Base-by-base conservation (phyloP, 2,329 filamentous ascomycete genomes). In the Pseudogymnoascus sp. region DNA sequence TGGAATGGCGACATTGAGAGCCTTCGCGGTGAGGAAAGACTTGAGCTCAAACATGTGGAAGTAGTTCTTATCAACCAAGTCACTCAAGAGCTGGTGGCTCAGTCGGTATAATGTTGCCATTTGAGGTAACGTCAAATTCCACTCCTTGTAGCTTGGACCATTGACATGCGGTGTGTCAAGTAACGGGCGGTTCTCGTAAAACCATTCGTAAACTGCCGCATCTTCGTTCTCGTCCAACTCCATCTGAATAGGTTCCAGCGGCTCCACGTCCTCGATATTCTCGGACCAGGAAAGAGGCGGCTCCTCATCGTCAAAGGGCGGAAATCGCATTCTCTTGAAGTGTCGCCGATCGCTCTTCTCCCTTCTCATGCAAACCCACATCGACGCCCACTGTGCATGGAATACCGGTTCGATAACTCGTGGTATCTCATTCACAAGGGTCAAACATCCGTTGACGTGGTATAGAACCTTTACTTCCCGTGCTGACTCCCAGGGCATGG, bases 241-340 rank as follows among this genome's bases (percentile, higher is more conserved):
- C 89, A 99, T 92, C 78, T 99, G 94, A 68, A 99, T 97, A 0
- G 95, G 94, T 74, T 99, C 94, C 63, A 97, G 77, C 1, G 95
- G 95, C 72, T 99, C 94, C 21, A 99, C 94, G 72, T 97, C 94
- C 75, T 99, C 94, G 67, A 99, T 93, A 71, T 99, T 99, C 74
- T 99, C 95, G 8, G 93, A 95, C 90, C 94, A 99, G 1, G 92
- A 97, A 67, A 99, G 80, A 10, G 94, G 95, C 4, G 94, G 95
- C 72, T 99, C 94, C 77, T 99, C 94, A 71, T 99, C 95, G 68
- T 99, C 94, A 68, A 99, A 99, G 0, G 95, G 95, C 15, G 94
- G 94, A 70, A 99, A 99, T 68, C 95, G 86, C 94, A 99, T 99
- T 66, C 94, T 86, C 80, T 99, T 99, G 81, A 99, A 99, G 69